These are phyloP conservation scores for Pyronema domesticum DNA, from an alignment of 495 filamentous ascomycete species.

Conservation along the genomic window DNA sequence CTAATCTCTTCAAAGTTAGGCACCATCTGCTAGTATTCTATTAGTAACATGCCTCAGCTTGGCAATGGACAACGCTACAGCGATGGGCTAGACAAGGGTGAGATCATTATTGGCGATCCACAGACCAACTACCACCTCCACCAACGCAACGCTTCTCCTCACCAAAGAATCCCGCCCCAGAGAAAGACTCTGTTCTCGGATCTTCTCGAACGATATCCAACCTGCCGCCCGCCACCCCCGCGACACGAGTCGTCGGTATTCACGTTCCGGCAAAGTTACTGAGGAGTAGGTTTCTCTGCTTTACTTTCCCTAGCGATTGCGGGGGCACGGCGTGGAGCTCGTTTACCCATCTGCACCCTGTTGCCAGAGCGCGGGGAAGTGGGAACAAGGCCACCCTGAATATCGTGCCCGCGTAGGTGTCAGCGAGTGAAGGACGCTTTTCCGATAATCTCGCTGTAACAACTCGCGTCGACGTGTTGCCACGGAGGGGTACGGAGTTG, in stretches of 20 bases:
- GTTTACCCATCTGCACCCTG: background rate
- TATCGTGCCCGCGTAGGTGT: too few relatives aligned
- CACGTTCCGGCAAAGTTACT: background rate
- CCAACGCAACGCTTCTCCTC: background rate
- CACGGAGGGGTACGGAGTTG: too few relatives aligned
- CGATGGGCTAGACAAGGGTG: background rate
- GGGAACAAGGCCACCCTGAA: too few relatives aligned
- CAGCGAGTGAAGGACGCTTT: too few relatives aligned
- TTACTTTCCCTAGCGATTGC: background rate
- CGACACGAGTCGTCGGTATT: background rate
- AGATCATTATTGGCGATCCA: background rate
- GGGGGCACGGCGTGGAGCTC: background rate
- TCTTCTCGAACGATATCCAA: too few relatives aligned
- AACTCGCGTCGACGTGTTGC: too few relatives aligned
- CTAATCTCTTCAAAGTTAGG: background rate
- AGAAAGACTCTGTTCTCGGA: background rate
- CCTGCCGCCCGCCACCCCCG: background rate
- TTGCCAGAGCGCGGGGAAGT: background rate
- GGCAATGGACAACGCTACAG: background rate
- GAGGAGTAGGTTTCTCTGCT: background rate
- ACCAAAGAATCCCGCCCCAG: background rate
- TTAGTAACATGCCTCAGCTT: background rate
- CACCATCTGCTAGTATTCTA: background rate
- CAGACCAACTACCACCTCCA: background rate
- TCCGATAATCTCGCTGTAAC: too few relatives aligned